phyloP scores from a whole-genome alignment of 306 rosid species.

The Casuarina glauca region DNA sequence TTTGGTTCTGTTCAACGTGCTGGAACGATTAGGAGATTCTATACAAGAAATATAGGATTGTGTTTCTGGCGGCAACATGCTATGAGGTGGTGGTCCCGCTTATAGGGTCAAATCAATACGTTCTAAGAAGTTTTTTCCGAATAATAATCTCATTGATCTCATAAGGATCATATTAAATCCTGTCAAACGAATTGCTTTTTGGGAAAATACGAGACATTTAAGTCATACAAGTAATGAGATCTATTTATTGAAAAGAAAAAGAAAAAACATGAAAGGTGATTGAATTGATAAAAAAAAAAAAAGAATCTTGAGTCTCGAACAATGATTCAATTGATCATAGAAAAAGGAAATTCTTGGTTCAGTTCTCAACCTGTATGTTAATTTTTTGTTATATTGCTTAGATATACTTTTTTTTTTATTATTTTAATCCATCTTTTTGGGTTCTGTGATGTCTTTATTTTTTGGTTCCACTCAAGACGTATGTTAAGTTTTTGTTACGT shows the following conservation, averaged over 20 bases:
- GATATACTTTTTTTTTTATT: no score
- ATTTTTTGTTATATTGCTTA: no score
- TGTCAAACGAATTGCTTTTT: background rate
- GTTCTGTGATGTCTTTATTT: no score
- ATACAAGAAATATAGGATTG: background rate
- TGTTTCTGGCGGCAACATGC: conserved; percentile 1
- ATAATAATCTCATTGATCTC: background rate
- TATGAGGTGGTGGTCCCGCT: background rate
- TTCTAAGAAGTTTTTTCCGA: background rate
- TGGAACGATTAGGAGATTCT: background rate
- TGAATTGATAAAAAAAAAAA: background rate
- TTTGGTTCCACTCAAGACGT: no score
- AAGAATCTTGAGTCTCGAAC: background rate
- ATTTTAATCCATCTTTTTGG: no score
- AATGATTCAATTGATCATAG: background rate
- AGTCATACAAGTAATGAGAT: background rate
- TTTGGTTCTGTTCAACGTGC: background rate
- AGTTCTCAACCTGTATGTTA: background rate
- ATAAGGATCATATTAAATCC: background rate
- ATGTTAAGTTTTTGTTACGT: no score
- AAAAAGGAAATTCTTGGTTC: background rate
- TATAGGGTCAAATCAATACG: background rate
- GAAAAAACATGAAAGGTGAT: background rate
- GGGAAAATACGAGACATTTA: background rate
- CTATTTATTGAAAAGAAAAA: background rate